These are phyloP conservation scores for Otatea glauca DNA, from an alignment of 176 grass and related monocot species.

Conservation along the genomic window DNA sequence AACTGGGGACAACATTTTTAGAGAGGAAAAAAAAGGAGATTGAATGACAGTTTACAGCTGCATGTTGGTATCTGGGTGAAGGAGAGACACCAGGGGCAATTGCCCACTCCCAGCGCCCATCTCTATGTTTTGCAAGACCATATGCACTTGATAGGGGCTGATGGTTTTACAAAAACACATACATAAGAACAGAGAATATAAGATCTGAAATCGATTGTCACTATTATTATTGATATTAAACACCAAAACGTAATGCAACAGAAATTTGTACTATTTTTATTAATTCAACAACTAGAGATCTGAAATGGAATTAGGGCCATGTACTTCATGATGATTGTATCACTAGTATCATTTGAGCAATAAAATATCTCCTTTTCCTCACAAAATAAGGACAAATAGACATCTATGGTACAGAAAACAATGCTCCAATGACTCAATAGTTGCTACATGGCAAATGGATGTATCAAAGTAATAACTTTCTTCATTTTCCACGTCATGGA, in stretches of 20 bases:
- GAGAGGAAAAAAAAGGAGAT: neutral
- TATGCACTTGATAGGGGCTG: constrained; percentile 96
- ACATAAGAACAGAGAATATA: constrained; percentile 12
- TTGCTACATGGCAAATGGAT: neutral
- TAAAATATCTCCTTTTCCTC: neutral
- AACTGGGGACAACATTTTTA: neutral
- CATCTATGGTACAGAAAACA: constrained; percentile 19
- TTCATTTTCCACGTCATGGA: constrained; percentile 20
- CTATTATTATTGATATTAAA: constrained; percentile 17
- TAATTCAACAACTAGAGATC: constrained; percentile 35
- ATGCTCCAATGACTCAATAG: neutral
- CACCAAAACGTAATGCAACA: constrained; percentile 1
- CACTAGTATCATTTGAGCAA: neutral
- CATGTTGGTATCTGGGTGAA: constrained; percentile 99
- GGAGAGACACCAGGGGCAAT: constrained; percentile 99
- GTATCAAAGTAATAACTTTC: constrained; percentile 24
- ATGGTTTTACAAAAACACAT: constrained; percentile 23
- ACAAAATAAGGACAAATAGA: constrained; percentile 18
- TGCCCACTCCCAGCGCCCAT: constrained; percentile 99
- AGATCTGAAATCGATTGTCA: neutral
- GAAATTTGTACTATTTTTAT: neutral
- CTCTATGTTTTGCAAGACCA: constrained; percentile 99
- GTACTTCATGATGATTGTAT: neutral
- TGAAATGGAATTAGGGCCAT: constrained; percentile 2
- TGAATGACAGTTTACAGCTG: constrained; percentile 70